Conservation (phyloP, 345 rosid genomes). For the Cardamine resedifolia region DNA sequence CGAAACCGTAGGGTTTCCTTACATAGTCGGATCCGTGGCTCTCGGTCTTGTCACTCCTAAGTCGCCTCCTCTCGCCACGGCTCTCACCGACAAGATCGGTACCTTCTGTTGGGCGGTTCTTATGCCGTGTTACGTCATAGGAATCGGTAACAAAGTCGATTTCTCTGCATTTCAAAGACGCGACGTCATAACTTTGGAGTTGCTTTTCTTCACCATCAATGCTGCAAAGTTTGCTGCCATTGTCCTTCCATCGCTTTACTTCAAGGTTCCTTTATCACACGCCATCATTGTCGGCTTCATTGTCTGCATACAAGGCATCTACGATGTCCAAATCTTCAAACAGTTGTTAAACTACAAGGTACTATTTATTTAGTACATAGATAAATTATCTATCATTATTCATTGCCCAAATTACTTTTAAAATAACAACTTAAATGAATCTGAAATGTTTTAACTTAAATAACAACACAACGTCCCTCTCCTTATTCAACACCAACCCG, state of each 20-base stretch:
- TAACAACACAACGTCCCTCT: constrained; percentile 22
- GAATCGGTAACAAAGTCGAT: constrained; percentile 31
- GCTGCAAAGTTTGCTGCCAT: constrained; percentile 24
- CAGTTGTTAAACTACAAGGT: constrained; percentile 21
- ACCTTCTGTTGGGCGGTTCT: constrained; percentile 37
- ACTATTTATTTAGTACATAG: not conserved
- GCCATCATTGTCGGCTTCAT: constrained; percentile 39
- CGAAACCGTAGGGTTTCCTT: constrained; percentile 33
- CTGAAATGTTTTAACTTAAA: no score
- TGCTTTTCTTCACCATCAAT: constrained; percentile 6
- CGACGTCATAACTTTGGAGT: constrained; percentile 21
- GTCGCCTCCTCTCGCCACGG: constrained; percentile 35
- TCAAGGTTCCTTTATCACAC: constrained; percentile 42
- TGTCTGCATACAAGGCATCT: constrained; percentile 41
- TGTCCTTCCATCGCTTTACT: constrained; percentile 37
- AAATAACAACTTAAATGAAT: no score
- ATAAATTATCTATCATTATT: no score
- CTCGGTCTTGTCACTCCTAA: constrained; percentile 42
- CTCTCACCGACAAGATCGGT: constrained; percentile 34
- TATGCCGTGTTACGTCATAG: constrained; percentile 43
- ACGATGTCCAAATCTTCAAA: constrained; percentile 36
- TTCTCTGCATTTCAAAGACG: not conserved
- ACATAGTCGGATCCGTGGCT: constrained; percentile 31
- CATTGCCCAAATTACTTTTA: not conserved
- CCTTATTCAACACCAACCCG: constrained; percentile 13